Evolutionary conservation across 306 rosid genomes (phyloP).

Genomic region (Vicia sativa): DNA sequence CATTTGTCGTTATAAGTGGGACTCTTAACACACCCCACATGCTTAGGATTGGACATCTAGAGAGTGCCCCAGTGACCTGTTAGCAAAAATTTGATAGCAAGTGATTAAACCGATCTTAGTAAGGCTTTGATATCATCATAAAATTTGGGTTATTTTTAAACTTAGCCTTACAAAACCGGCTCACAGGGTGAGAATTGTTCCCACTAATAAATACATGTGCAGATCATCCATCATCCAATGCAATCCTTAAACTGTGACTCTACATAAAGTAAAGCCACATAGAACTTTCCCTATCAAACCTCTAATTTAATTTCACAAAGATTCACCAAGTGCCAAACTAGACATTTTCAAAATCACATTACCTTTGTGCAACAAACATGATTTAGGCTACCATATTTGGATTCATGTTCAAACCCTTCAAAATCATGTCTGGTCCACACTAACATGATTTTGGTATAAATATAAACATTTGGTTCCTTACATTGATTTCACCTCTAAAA

Average conservation of each 20-base stretch:
- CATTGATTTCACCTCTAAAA: not conserved
- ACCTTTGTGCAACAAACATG: conserved; percentile 24
- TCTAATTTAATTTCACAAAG: conserved; percentile 1
- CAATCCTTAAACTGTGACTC: conserved; percentile 4
- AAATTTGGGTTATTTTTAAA: too few relatives aligned
- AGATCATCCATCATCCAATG: too few relatives aligned
- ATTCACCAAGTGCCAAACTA: conserved; percentile 10
- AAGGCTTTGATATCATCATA: too few relatives aligned
- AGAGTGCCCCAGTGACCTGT: too few relatives aligned
- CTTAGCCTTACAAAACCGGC: too few relatives aligned
- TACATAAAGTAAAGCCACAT: not conserved
- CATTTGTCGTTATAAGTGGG: too few relatives aligned
- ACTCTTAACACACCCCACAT: too few relatives aligned
- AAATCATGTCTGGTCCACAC: not conserved
- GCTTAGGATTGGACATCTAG: too few relatives aligned
- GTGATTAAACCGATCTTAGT: too few relatives aligned
- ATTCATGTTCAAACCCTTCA: conserved; percentile 6
- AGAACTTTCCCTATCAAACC: not conserved
- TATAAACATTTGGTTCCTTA: not conserved
- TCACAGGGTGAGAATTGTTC: too few relatives aligned
- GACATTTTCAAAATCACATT: conserved; percentile 14
- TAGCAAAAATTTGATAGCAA: too few relatives aligned
- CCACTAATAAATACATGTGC: too few relatives aligned
- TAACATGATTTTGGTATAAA: not conserved
- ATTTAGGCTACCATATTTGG: not conserved